These are phyloP conservation scores for Cordyceps farinosa DNA, from an alignment of 2,329 filamentous ascomycete genomes.

Conservation along the genomic window DNA sequence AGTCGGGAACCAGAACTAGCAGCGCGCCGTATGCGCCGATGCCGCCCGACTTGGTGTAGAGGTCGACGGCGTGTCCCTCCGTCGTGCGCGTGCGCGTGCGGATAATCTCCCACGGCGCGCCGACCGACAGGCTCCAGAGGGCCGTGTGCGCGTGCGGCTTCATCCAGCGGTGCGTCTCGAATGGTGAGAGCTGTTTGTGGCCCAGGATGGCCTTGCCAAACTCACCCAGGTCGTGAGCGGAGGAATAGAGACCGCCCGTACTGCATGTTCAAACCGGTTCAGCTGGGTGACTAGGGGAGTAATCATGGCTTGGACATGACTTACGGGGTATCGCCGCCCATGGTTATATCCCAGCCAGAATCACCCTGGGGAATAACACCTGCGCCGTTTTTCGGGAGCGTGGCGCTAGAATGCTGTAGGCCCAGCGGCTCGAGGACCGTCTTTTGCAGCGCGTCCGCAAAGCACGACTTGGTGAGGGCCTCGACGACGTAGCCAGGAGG, in stretches of 20 bases:
- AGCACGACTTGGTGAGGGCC: constrained; percentile 22
- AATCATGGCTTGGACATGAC: neutral
- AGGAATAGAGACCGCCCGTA: constrained; percentile 1
- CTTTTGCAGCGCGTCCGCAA: constrained; percentile 14
- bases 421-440: constrained; percentile 16
- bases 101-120: constrained; percentile 34
- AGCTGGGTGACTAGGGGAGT: neutral
- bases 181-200: constrained; percentile 31
- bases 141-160: constrained; percentile 20
- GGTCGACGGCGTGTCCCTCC: constrained; percentile 29
- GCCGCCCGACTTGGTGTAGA: constrained; percentile 34
- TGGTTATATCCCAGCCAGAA: neutral
- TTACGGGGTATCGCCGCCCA: neutral
- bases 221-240: constrained; percentile 21
- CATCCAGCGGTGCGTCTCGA: constrained; percentile 29
- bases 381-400: neutral
- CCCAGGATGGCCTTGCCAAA: constrained; percentile 21
- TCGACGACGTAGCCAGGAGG: constrained; percentile 25
- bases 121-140: constrained; percentile 26
- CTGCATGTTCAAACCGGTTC: neutral
- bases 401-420: constrained; percentile 2
- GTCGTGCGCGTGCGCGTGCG: constrained; percentile 30
- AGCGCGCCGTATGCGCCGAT: constrained; percentile 31
- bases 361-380: neutral
- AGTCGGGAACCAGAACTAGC: constrained; percentile 30